Evolutionary conservation across 768 basidiomycete genomes (phyloP).

Genomic region (Postia placenta): DNA sequence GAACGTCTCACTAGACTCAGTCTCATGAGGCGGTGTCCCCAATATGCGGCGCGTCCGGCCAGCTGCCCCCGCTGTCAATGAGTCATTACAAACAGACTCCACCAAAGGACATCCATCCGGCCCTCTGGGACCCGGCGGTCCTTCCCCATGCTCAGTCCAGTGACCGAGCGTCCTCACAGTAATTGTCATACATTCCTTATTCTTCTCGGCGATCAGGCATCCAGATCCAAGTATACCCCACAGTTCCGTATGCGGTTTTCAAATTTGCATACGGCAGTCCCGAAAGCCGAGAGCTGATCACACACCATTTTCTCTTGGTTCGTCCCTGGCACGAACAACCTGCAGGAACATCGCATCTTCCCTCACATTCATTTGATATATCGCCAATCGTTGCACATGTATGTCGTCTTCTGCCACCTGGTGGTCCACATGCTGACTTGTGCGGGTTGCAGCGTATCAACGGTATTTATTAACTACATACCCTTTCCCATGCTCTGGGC

Average conservation of each 20-base stretch:
- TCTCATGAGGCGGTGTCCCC: no score
- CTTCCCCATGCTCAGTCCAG: background rate
- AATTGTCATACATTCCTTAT: background rate
- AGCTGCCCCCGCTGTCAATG: background rate
- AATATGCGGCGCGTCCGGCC: background rate
- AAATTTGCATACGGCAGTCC: background rate
- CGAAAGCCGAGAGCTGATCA: background rate
- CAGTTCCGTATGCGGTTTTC: background rate
- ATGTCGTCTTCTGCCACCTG: background rate
- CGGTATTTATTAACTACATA: conserved; percentile 1
- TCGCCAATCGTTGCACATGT: conserved; percentile 1
- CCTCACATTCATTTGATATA: conserved; percentile 1
- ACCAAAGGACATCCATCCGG: background rate
- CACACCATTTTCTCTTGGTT: background rate
- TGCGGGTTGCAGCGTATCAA: background rate
- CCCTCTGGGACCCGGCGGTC: background rate
- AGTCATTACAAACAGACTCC: no score
- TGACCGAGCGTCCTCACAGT: background rate
- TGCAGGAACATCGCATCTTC: background rate
- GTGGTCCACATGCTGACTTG: background rate
- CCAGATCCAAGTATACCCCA: background rate
- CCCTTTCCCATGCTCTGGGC: conserved; percentile 1
- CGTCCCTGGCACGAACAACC: background rate
- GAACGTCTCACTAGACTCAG: conserved; percentile 14
- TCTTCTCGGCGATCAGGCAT: background rate